Conservation (phyloP, 345 rosid species). For the Lepidium sativum region DNA sequence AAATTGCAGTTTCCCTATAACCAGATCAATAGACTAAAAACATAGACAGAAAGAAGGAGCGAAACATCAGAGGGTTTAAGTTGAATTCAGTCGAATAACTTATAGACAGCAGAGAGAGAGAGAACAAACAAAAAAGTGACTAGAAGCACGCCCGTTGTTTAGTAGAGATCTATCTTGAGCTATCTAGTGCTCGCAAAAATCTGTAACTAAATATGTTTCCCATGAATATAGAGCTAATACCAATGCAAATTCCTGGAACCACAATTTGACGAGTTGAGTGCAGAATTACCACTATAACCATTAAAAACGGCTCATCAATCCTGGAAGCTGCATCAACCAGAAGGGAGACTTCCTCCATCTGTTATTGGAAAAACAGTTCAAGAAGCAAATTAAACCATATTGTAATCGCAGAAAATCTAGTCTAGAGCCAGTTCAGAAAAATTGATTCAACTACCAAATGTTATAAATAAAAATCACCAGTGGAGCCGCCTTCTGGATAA, state of each 20-base stretch:
- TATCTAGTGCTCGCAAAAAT: conserved; percentile 23
- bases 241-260: conserved; percentile 91
- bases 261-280: conserved; percentile 97
- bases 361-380: conserved; percentile 25
- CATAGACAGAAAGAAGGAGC: not conserved
- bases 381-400: conserved; percentile 32
- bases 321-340: conserved; percentile 79
- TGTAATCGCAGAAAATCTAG: conserved; percentile 11
- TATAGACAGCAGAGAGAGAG: not conserved
- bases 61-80: not conserved
- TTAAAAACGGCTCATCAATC: conserved; percentile 91
- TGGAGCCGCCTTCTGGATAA: conserved; percentile 79
- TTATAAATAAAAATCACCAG: conserved; percentile 63
- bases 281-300: conserved; percentile 99
- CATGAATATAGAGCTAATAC: conserved; percentile 87
- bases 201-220: conserved; percentile 28
- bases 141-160: not conserved
- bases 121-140: conserved; percentile 1
- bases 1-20: not conserved
- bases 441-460: conserved; percentile 43
- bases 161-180: conserved; percentile 2
- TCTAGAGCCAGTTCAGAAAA: conserved; percentile 22
- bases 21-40: not conserved
- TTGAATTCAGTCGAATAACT: no score
- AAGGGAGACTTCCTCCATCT: conserved; percentile 96